phyloP scores from a whole-genome alignment of 2,329 filamentous ascomycete species.

The Fusarium sp. region DNA sequence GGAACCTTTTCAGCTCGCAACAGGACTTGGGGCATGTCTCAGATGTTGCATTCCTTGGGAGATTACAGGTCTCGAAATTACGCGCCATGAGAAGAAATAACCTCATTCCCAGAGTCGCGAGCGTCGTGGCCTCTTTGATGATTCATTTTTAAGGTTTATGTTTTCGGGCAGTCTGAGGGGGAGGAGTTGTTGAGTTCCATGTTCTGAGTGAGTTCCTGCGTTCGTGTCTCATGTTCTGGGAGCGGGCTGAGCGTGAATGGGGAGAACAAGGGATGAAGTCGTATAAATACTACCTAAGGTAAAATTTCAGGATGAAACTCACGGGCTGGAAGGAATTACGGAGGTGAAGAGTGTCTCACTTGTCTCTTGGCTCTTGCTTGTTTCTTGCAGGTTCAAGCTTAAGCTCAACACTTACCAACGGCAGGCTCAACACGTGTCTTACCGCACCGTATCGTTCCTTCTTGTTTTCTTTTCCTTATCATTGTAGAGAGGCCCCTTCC shows the following conservation, averaged over 20 bases:
- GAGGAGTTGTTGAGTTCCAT: neutral
- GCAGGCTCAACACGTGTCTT: conserved; percentile 13
- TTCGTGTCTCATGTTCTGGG: neutral
- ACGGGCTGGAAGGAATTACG: neutral
- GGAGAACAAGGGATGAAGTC: neutral
- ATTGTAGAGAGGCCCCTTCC: neutral
- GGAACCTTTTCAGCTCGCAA: neutral
- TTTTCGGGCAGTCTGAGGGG: neutral
- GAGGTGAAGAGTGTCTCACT: conserved; percentile 17
- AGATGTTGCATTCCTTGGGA: conserved; percentile 33
- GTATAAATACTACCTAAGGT: too few species aligned
- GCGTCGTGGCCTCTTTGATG: neutral
- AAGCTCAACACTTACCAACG: conserved; percentile 1
- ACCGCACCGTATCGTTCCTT: neutral
- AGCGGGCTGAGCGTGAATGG: neutral
- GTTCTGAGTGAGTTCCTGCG: neutral
- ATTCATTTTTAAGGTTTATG: conserved; percentile 11
- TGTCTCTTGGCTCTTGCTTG: neutral
- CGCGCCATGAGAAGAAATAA: neutral
- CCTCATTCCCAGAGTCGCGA: conserved; percentile 17
- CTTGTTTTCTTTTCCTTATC: conserved; percentile 1
- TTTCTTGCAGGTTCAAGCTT: neutral
- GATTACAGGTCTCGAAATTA: conserved; percentile 16
- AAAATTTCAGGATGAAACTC: neutral
- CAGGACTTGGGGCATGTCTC: conserved; percentile 12